Percentiles rank a stretch among this genome's conserved stretches.
Evolutionary conservation across 768 basidiomycete species (phyloP).

Genomic region (Tephrocybe sp.): DNA sequence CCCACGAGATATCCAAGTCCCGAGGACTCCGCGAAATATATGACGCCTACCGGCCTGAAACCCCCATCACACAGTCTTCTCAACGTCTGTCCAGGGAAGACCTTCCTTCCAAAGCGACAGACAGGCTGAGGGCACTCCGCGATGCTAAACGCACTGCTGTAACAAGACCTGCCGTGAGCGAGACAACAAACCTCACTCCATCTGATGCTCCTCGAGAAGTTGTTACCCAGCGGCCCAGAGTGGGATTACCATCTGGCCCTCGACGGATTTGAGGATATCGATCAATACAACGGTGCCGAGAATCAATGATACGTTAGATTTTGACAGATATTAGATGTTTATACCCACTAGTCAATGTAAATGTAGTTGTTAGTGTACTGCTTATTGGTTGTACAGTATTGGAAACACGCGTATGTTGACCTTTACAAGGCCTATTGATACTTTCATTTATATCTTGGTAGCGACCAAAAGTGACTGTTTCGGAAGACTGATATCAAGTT

Average conservation of each 20-base stretch:
- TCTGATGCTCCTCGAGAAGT: slow-evolving; percentile 8
- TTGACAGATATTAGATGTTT: slow-evolving; percentile 10
- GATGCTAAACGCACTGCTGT: slow-evolving; percentile 43
- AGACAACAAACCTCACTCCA: neutral
- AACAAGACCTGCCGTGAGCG: neutral
- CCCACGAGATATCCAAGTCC: slow-evolving; percentile 10
- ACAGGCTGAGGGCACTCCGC: slow-evolving; percentile 50
- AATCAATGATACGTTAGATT: slow-evolving; percentile 18
- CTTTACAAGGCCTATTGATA: too few species aligned
- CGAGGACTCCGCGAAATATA: slow-evolving; percentile 39
- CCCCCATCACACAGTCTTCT: slow-evolving; percentile 4
- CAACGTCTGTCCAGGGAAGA: slow-evolving; percentile 9
- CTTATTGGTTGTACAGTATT: too few species aligned
- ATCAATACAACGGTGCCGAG: too few species aligned
- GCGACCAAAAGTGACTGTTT: too few species aligned
- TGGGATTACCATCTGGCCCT: slow-evolving; percentile 37
- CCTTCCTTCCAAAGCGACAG: slow-evolving; percentile 36
- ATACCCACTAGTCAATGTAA: neutral
- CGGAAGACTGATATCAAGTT: too few species aligned
- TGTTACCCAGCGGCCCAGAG: slow-evolving; percentile 19
- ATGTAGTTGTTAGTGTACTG: too few species aligned
- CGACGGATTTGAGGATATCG: slow-evolving; percentile 19
- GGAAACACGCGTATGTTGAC: too few species aligned
- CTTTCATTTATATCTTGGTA: too few species aligned
- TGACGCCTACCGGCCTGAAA: slow-evolving; percentile 27